phyloP scores from a whole-genome alignment of 768 basidiomycete species.

The Boletus huronensis region DNA sequence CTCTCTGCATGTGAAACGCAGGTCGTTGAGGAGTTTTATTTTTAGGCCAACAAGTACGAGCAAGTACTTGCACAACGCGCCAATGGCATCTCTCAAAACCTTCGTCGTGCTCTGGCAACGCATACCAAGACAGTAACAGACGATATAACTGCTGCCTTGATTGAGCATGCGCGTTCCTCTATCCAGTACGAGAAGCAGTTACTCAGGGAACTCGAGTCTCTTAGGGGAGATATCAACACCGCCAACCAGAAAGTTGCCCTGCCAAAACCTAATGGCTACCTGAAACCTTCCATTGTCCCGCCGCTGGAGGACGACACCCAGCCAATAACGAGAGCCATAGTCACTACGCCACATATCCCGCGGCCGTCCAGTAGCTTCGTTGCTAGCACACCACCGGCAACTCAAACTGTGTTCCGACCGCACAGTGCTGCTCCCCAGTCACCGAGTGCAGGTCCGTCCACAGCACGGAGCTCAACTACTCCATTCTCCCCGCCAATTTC shows the following conservation, averaged over 20 bases:
- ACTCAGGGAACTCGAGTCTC: slow-evolving; percentile 81
- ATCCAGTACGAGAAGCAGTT: slow-evolving; percentile 91
- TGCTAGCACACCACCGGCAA: slow-evolving; percentile 11
- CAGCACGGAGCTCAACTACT: slow-evolving; percentile 16
- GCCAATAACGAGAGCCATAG: slow-evolving; percentile 19
- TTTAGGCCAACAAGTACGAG: slow-evolving; percentile 87
- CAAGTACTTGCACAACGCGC: slow-evolving; percentile 80
- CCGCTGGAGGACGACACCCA: slow-evolving; percentile 60
- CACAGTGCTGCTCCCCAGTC: slow-evolving; percentile 41
- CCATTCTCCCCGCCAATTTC: slow-evolving; percentile 32
- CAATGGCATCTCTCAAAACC: slow-evolving; percentile 88
- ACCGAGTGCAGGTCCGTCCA: slow-evolving; percentile 55
- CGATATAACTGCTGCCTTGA: slow-evolving; percentile 83
- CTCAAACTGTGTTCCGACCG: slow-evolving; percentile 27
- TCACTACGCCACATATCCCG: slow-evolving; percentile 23
- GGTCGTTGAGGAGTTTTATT: slow-evolving; percentile 10
- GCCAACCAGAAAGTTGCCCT: slow-evolving; percentile 60
- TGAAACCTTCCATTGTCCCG: slow-evolving; percentile 58
- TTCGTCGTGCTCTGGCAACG: slow-evolving; percentile 80
- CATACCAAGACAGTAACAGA: slow-evolving; percentile 88
- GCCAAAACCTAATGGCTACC: slow-evolving; percentile 45
- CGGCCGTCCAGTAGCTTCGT: slow-evolving; percentile 21
- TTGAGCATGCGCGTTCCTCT: slow-evolving; percentile 89
- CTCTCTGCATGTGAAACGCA: not conserved
- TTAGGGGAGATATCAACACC: slow-evolving; percentile 69